Base-by-base conservation (phyloP, 2,329 filamentous ascomycete species). In the Aspergillus brunneoviolaceus region DNA sequence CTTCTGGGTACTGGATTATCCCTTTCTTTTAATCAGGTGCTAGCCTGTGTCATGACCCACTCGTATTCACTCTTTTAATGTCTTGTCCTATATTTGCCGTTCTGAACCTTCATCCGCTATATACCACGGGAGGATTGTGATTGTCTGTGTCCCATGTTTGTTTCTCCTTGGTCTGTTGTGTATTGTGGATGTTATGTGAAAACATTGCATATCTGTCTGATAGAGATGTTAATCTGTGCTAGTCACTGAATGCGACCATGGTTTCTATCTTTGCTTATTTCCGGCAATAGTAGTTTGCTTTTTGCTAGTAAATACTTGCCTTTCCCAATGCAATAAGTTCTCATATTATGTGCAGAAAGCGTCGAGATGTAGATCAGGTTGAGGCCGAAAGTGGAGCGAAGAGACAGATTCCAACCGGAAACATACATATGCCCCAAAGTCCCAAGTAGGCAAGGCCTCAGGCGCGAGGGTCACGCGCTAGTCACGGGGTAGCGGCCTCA, bases 1-100 rank as follows among this genome's bases (percentile, higher is more conserved):
- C 39, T 19, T 19, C 19, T 48, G 49, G 63, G 62, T 66, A 72
- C 70, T 71, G 67, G 69, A 62, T 62, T 42, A 60, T 61, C 51
- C 55, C 63, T 67, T 60, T 51, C 56, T 16, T 50, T 35, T 27
- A 51, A 53, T 33, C 39, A 49, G 49, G 25, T 25, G 42, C 53
- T 42, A 27, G 47, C 27, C 49, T 60, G 63, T 60, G 58, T 63
- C 62, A 73, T 61, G 70, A 74, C 70, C 69, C 65, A 72, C 69
- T 69, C 61, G 65, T 68, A 67, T 73, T 69, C 67, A 52, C 59
- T 71, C 67, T 57, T 45, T 65, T 67, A 31, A 63, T 59, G 57
- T 58, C 49, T 33, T 29, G 55, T 58, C 19, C 45, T 51, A 65
- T 60, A 51, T 31, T 45, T 31, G 23, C 55, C 45, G 35, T 55